Base-by-base conservation (phyloP, 495 filamentous ascomycete species). In the Chaetomidium leptoderma region DNA sequence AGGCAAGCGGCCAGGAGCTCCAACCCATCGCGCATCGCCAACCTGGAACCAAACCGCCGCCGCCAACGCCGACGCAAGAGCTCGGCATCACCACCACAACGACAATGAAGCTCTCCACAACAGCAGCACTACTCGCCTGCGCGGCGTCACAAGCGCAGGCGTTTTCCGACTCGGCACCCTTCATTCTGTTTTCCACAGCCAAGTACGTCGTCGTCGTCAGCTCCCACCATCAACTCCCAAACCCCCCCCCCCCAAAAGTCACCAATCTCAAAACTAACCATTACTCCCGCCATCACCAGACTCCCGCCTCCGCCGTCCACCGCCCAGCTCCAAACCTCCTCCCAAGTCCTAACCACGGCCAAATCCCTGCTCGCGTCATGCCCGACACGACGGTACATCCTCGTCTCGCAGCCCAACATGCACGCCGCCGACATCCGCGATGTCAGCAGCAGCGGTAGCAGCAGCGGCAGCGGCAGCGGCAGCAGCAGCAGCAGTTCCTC, bases 101-200 rank as follows among this genome's bases (percentile, higher is more conserved):
- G 65, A 68, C 68, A 60, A 88, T 89, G 85, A 79, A 80, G 77
- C 67, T 85, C 61, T 82, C 77, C 59, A 74, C 74, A 66, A 69
- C 85, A 53, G 78, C 82, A 59, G 72, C 83, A 54, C 64, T 90
- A 40, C 81, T 86, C 68, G 79, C 88, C 59, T 79, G 77, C 65
- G 76, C 79, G 70, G 75, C 78, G 55, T 72, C 78, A 13, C 39
- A 53, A 44, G 83, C 76, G 50, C 77, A 81, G 36, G 91, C 91
- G 16, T 92, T 95, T 72, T 82, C 80, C 46, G 86, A 96, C 64
- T 88, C 91, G 0, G 91, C 90, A 42, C 92, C 92, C 16, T 93
- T 95, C 68, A 80, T 96, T 72, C 73, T 96, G 26, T 84, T 91
- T 66, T 95, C 91, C 24, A 87, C 82, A 35, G 83, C 87, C 49